A percentile compares a stretch with the other conserved stretches of the same genome.
phyloP scores from a whole-genome alignment of 2,329 filamentous ascomycete genomes.

The Alternaria postmessia region DNA sequence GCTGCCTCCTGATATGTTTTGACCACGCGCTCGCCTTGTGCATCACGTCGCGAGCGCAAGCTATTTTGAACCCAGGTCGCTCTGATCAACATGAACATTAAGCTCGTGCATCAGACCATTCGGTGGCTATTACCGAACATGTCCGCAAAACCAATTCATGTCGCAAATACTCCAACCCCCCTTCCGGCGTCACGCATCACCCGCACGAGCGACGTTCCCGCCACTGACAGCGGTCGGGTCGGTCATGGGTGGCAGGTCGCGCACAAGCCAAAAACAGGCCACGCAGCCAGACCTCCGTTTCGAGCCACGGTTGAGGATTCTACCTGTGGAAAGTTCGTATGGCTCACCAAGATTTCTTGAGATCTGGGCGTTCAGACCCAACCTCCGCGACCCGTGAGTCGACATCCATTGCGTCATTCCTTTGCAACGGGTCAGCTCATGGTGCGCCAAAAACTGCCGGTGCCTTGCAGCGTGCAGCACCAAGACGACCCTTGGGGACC shows the following conservation, averaged over 20 bases:
- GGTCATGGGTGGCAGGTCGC: not conserved
- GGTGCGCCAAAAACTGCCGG: no score
- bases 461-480: no score
- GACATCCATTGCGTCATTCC: no score
- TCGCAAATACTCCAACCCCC: not conserved
- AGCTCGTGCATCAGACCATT: not conserved
- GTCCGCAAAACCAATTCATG: constrained; percentile 2
- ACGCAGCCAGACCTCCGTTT: constrained; percentile 1
- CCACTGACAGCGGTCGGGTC: not conserved
- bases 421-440: no score
- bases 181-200: not conserved
- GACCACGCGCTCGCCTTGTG: not conserved
- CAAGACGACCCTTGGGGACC: no score
- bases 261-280: not conserved
- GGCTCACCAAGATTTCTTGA: not conserved
- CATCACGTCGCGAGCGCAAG: not conserved
- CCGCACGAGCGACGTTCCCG: not conserved
- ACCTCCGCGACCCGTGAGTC: not conserved
- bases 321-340: not conserved
- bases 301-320: not conserved
- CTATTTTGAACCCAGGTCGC: not conserved
- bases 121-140: not conserved
- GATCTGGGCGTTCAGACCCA: not conserved
- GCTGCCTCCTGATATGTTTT: not conserved
- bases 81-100: not conserved